Percentiles rank a stretch among this genome's conserved stretches.
Evolutionary conservation across 192 early-diverging fungal genomes (phyloP).

Genomic region (Gryganskiella cystojenkinii): DNA sequence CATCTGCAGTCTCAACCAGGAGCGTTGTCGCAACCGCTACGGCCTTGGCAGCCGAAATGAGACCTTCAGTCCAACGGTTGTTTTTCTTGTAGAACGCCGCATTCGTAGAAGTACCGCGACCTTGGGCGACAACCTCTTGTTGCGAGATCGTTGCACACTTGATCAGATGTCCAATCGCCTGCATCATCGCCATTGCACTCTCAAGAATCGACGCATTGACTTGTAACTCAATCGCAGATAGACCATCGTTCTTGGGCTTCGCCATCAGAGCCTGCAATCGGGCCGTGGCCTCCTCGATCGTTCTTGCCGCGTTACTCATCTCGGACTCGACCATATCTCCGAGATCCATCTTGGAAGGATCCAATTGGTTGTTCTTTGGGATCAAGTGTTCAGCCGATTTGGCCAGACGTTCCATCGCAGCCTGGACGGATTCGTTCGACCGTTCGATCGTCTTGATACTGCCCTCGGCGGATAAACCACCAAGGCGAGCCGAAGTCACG

Average conservation of each 20-base stretch:
- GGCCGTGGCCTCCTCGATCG: constrained; percentile 89
- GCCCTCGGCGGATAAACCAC: constrained; percentile 64
- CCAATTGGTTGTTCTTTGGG: constrained; percentile 59
- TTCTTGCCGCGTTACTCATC: constrained; percentile 89
- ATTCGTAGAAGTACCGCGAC: constrained; percentile 78
- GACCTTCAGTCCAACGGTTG: constrained; percentile 98
- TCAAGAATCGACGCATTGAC: constrained; percentile 91
- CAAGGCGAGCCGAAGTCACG: constrained; percentile 79
- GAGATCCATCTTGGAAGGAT: constrained; percentile 73
- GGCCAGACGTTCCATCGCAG: constrained; percentile 76
- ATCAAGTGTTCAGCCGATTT: constrained; percentile 82
- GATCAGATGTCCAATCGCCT: constrained; percentile 94
- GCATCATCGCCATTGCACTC: constrained; percentile 90
- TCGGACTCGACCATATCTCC: constrained; percentile 91
- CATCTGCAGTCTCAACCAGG: constrained; percentile 96
- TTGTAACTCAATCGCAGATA: constrained; percentile 80
- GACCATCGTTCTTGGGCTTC: constrained; percentile 72
- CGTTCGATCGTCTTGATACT: constrained; percentile 80
- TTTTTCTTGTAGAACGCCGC: constrained; percentile 98
- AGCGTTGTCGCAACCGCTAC: constrained; percentile 91
- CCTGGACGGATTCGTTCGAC: constrained; percentile 80
- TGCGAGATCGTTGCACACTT: constrained; percentile 92
- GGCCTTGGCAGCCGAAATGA: constrained; percentile 96
- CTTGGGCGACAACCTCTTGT: constrained; percentile 96
- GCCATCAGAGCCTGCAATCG: constrained; percentile 82